These are phyloP conservation scores for Parachaetomium inaequale DNA, from an alignment of 495 filamentous ascomycete species.

Conservation along the genomic window DNA sequence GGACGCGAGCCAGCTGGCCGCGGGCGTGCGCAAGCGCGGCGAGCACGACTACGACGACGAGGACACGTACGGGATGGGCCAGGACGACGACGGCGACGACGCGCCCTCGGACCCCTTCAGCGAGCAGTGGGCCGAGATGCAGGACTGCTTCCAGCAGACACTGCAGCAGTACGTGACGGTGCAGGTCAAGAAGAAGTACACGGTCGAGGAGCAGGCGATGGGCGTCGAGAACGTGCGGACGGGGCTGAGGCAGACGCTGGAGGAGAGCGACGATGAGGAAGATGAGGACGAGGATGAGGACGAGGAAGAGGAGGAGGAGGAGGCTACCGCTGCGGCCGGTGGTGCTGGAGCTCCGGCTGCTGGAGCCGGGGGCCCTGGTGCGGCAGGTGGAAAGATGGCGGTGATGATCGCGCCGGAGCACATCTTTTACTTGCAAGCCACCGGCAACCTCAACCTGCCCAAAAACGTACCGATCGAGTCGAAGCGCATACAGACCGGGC, in stretches of 20 bases:
- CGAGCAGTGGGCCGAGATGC: conserved; percentile 42
- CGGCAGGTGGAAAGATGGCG: neutral
- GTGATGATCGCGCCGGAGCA: conserved; percentile 27
- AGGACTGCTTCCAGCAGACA: conserved; percentile 33
- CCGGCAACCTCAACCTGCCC: conserved; percentile 36
- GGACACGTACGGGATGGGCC: conserved; percentile 26
- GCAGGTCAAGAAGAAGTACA: conserved; percentile 56
- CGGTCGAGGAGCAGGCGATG: conserved; percentile 60
- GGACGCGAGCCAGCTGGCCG: conserved; percentile 23
- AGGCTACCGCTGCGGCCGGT: conserved; percentile 31
- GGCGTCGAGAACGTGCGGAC: conserved; percentile 70
- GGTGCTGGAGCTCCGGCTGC: conserved; percentile 33
- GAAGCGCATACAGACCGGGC: neutral
- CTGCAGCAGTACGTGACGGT: conserved; percentile 40
- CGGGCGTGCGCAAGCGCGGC: conserved; percentile 1
- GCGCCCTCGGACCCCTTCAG: conserved; percentile 39
- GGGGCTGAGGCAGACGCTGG: conserved; percentile 56
- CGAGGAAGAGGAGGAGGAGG: conserved; percentile 47
- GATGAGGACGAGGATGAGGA: conserved; percentile 58
- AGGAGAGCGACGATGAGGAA: conserved; percentile 53
- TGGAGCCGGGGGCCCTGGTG: conserved; percentile 22
- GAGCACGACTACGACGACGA: conserved; percentile 32
- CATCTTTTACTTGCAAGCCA: conserved; percentile 32
- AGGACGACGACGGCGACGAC: conserved; percentile 28
- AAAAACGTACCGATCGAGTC: conserved; percentile 26